These are phyloP conservation scores for Entomortierella lignicola DNA, from an alignment of 192 early-diverging fungal genomes.

Conservation along the genomic window DNA sequence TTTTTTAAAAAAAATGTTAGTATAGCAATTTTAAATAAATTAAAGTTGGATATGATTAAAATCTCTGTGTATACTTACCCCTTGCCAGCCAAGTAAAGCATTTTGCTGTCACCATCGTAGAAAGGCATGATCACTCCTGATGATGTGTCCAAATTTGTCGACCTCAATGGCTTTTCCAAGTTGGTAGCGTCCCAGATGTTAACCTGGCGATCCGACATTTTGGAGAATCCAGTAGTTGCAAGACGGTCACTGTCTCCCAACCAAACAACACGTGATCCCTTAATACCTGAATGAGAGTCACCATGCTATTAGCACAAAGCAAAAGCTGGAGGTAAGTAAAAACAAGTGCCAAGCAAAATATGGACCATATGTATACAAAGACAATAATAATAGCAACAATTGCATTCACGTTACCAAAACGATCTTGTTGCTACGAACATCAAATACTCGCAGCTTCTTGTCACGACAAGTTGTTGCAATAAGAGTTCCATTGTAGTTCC, in stretches of 20 bases:
- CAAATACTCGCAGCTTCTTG: constrained; percentile 95
- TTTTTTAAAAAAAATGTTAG: neutral
- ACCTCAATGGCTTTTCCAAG: constrained; percentile 78
- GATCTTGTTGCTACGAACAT: constrained; percentile 88
- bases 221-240: constrained; percentile 94
- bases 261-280: constrained; percentile 94
- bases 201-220: constrained; percentile 94
- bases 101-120: constrained; percentile 90
- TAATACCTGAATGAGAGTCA: constrained; percentile 92
- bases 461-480: constrained; percentile 95
- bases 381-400: neutral
- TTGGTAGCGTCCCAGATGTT: constrained; percentile 86
- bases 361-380: neutral
- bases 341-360: neutral
- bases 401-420: constrained; percentile 56
- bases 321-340: neutral
- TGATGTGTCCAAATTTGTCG: constrained; percentile 87
- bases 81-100: constrained; percentile 97
- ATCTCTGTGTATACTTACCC: constrained; percentile 52
- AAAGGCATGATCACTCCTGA: constrained; percentile 97
- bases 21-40: too few relatives aligned
- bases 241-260: constrained; percentile 84
- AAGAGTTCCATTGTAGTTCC: constrained; percentile 87
- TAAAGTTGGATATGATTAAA: too few relatives aligned
- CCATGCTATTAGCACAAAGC: constrained; percentile 60